Base-by-base conservation (phyloP, 2,329 filamentous ascomycete species). In the Albophoma yamanashiensis region DNA sequence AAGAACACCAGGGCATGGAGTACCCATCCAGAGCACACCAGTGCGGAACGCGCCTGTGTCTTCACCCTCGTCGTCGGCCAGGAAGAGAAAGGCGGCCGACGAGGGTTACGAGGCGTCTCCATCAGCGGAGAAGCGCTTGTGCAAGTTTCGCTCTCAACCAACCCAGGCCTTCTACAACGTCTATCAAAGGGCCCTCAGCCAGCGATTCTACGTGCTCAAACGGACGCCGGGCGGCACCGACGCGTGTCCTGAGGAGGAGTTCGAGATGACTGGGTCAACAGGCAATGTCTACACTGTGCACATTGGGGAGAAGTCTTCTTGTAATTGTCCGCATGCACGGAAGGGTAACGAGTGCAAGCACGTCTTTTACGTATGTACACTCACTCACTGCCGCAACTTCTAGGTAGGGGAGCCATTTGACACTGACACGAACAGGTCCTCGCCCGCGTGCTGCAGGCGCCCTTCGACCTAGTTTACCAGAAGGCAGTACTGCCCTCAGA, bases 301-400 rank as follows among this genome's bases (percentile, higher is more conserved):
- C 40, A 79, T 89, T 58, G 73, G 74, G 3, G 75, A 75, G n/a
- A 66, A 76, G 22, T 82, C 83, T 0, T 72, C 65, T 0, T 88
- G 85, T 68, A 74, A 77, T 56, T 87, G 85, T 62, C 83, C 83
- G 0, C 78, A 86, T 60, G 78, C 76, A 1, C 65, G 61, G 34
- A 76, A 76, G 40, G 81, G 82, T 0, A 78, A 82, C 39, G 82
- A 86, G 62, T 88, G 86, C 78, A 89, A 89, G 67, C 86, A 89
- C 64, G 74, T 85, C 34, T 62, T 87, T 52, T 89, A 85, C 66
- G 82, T 81, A 65, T 47, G 73, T 36, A 36, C 7, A 36, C 34
- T 22, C 7, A 36, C 34, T 22, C 27, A 4, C 50, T 15, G 17
- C 47, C 12, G 9, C 50, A 8, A 2, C 2, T 5, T 20, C 6